These are phyloP conservation scores for Cavenderia fasciculata DNA, from an alignment of 78 protist genomes.

Conservation along the genomic window DNA sequence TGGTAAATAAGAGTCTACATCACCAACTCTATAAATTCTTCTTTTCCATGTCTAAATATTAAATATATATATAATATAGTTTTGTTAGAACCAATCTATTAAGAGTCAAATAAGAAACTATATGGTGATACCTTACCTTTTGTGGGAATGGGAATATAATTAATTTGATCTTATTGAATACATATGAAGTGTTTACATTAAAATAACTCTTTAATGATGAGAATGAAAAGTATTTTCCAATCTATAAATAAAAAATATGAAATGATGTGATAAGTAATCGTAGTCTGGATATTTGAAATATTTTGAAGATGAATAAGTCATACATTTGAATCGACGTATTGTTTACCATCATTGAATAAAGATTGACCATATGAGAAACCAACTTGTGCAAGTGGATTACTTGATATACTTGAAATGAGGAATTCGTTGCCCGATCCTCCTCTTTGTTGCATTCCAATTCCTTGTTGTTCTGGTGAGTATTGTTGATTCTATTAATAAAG, in stretches of 20 bases:
- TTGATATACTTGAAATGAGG: conserved; percentile 19
- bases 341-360: conserved; percentile 60
- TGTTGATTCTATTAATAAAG: background rate
- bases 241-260: background rate
- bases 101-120: background rate
- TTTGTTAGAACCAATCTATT: background rate
- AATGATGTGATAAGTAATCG: background rate
- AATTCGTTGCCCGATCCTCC: background rate
- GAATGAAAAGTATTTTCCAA: conserved; percentile 76
- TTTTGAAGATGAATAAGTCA: background rate
- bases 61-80: background rate
- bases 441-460: background rate
- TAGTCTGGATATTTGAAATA: background rate
- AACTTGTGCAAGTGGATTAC: conserved; percentile 70
- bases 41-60: conserved; percentile 60
- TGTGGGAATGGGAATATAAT: conserved; percentile 86
- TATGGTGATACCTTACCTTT: background rate
- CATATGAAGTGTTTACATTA: conserved; percentile 85
- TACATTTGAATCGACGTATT: conserved; percentile 74
- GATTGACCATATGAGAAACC: conserved; percentile 64
- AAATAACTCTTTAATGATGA: conserved; percentile 84
- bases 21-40: conserved; percentile 61
- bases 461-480: background rate
- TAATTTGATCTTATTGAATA: conserved; percentile 81
- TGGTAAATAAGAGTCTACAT: conserved; percentile 62